Evolutionary conservation across 1,139 yeast species (phyloP).

Genomic region (Candida sojae): DNA sequence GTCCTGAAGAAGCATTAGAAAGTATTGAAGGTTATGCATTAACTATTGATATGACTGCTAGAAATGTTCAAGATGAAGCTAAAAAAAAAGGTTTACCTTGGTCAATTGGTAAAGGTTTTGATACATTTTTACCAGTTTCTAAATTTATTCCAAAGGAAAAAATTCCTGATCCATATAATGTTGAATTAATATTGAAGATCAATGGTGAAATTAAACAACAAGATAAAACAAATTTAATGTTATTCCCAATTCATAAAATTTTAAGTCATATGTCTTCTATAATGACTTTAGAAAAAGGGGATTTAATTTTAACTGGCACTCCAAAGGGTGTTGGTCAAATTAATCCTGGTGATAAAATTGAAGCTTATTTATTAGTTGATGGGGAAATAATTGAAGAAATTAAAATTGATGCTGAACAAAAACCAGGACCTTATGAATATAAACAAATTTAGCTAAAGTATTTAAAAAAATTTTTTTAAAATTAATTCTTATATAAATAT

Average conservation of each 20-base stretch:
- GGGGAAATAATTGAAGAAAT: conserved; percentile 58
- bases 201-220: conserved; percentile 73
- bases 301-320: conserved; percentile 89
- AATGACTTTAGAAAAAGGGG: conserved; percentile 91
- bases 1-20: conserved; percentile 69
- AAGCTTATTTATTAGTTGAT: conserved; percentile 59
- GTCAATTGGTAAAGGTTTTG: conserved; percentile 96
- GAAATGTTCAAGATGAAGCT: conserved; percentile 95
- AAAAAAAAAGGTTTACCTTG: conserved; percentile 94
- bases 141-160: conserved; percentile 62
- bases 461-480: too few relatives aligned
- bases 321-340: conserved; percentile 96
- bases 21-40: conserved; percentile 83
- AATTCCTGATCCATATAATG: conserved; percentile 76
- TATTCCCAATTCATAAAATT: conserved; percentile 82
- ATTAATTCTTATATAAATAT: conserved; percentile 30
- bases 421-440: conserved; percentile 80
- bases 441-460: too few relatives aligned
- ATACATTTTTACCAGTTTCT: conserved; percentile 88
- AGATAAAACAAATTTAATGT: conserved; percentile 82
- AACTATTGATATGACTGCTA: conserved; percentile 91
- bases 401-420: conserved; percentile 56
- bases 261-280: conserved; percentile 79
- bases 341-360: conserved; percentile 73
- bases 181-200: conserved; percentile 62